Base-by-base conservation (phyloP, 139 green algal genomes). In the Trebouxia sp. region DNA sequence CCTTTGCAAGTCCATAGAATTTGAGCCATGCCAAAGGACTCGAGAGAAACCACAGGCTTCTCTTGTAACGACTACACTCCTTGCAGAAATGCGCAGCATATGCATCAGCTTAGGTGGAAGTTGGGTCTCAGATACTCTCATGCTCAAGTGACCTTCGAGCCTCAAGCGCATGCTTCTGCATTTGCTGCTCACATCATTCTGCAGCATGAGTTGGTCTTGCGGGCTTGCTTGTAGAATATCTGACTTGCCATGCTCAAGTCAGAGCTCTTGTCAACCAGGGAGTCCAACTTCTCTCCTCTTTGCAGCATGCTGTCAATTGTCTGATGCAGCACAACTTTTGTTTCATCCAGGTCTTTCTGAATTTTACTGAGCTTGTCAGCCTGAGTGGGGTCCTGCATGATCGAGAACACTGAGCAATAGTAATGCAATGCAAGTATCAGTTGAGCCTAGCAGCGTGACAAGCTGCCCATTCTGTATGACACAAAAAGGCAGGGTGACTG, bases 311-410 rank as follows among this genome's bases (percentile, higher is more conserved):
- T 96, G 84, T 99, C 97, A 74, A 99, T 99, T 5, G 97, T 99
- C 81, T 98, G 92, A 85, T 99, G 96, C 87, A 98, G 88, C 12
- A 97, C 90, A 65, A 97, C 87, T 78, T 93, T 91, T 3, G 94
- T 98, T 80, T 98, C 96, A 83, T 98, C 96, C 35, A 99, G 80
- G 81, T 99, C 97, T 37, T 92, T 89, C 86, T 99, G 97, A 48
- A 99, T 99, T 84, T 97, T 97, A 6, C 95, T 87, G 35, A 99
- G 89, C 88, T 99, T 99, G 90, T 99, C 97, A 22, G 96, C 97
- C 81, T 93, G 82, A 17, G 88, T 83, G 10, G 95, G 95, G 82
- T 98, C 96, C 92, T 98, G 91, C 67, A 82, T 11, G 30, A 8
- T 43, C 37, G n/a, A 17, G 50, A 58, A 72, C 26, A 17, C 28